These are phyloP conservation scores for Podaxis mareebaensis DNA, from an alignment of 768 basidiomycete species.

Conservation along the genomic window DNA sequence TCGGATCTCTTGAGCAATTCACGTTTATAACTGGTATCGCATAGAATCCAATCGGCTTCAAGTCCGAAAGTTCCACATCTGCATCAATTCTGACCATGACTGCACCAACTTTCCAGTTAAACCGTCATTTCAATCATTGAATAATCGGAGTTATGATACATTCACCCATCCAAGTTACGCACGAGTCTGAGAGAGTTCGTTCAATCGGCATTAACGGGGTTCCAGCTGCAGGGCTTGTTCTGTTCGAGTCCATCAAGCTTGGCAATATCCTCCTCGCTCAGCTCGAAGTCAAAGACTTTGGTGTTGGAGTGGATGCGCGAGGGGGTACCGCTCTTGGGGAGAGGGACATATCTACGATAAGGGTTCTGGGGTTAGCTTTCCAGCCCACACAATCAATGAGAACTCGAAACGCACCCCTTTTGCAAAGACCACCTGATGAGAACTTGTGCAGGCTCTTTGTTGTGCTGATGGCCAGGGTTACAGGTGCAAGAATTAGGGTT, in stretches of 20 bases:
- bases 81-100: too few relatives aligned
- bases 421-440: slow-evolving; percentile 89
- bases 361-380: neutral
- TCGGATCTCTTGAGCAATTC: neutral
- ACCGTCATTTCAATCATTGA: neutral
- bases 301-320: slow-evolving; percentile 16
- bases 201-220: slow-evolving; percentile 16
- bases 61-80: neutral
- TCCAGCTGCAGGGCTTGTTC: slow-evolving; percentile 15
- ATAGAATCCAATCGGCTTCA: neutral
- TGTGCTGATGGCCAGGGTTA: slow-evolving; percentile 36
- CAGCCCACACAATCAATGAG: neutral
- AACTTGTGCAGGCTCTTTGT: slow-evolving; percentile 68
- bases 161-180: neutral
- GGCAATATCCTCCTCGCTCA: slow-evolving; percentile 16
- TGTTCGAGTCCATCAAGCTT: slow-evolving; percentile 14
- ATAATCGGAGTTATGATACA: neutral
- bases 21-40: neutral
- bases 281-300: slow-evolving; percentile 14
- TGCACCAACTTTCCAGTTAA: neutral
- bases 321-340: slow-evolving; percentile 16
- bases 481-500: too few relatives aligned
- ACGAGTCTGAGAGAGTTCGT: neutral
- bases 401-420: slow-evolving; percentile 50
- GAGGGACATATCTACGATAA: slow-evolving; percentile 8